Conservation (phyloP, 2,329 filamentous ascomycete genomes). For the Scedosporium boydii region DNA sequence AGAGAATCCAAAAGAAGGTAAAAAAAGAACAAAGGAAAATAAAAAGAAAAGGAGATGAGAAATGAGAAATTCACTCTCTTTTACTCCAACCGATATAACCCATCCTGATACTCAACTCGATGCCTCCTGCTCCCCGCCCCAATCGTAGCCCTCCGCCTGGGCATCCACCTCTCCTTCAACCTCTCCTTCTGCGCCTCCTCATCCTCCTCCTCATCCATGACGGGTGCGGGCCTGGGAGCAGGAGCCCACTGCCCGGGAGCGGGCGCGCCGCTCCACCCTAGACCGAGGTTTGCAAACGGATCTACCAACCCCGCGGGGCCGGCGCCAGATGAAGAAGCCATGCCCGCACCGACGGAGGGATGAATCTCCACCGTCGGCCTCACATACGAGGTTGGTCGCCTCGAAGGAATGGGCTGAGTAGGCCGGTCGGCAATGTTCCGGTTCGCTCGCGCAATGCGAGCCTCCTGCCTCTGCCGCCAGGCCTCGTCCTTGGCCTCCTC, state of each 20-base stretch:
- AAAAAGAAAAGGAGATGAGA: not conserved
- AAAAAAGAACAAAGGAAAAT: not conserved
- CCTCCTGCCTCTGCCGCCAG: constrained; percentile 12
- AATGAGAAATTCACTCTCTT: not conserved
- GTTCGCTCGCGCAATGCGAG: constrained; percentile 28
- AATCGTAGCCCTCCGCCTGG: constrained; percentile 25
- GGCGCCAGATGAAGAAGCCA: not conserved
- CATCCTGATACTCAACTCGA: constrained; percentile 27
- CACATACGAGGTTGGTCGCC: not conserved
- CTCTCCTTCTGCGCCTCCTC: constrained; percentile 29
- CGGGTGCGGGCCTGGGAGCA: not conserved
- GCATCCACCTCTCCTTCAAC: constrained; percentile 30
- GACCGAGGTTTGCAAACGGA: not conserved
- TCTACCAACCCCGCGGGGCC: not conserved
- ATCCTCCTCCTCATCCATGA: constrained; percentile 16
- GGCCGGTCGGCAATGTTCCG: constrained; percentile 29
- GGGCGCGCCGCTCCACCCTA: not conserved
- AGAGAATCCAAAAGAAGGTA: not conserved
- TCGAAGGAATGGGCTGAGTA: constrained; percentile 16
- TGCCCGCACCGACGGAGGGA: not conserved
- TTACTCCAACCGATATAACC: constrained; percentile 30
- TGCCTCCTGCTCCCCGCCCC: constrained; percentile 25
- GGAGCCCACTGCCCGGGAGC: not conserved
- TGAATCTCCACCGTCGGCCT: constrained; percentile 2
- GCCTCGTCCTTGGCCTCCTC: constrained; percentile 13